Percentiles rank a stretch among this genome's conserved stretches.
phyloP scores from a whole-genome alignment of 2,329 filamentous ascomycete species.

The Aureobasidium sp. region DNA sequence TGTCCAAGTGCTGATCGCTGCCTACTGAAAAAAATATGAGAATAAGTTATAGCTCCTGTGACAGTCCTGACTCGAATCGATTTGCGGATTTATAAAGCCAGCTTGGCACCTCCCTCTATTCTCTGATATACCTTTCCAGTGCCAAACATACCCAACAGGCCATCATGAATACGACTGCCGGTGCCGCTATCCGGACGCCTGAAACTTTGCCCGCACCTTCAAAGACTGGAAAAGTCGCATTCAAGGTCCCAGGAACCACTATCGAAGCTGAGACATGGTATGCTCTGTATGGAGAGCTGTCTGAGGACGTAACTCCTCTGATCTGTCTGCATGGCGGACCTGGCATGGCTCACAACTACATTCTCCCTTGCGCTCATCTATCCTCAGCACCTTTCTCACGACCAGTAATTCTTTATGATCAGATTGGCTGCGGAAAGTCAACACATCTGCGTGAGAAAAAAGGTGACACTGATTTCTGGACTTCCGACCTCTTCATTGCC shows the following conservation, averaged over 20 bases:
- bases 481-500: constrained; percentile 38
- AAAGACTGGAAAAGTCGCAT: constrained; percentile 26
- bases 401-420: constrained; percentile 49
- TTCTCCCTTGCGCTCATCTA: constrained; percentile 33
- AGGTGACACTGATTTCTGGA: constrained; percentile 44
- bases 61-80: neutral
- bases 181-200: constrained; percentile 19
- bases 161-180: neutral
- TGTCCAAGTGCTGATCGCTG: constrained; percentile 13
- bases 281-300: constrained; percentile 32
- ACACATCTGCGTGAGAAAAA: constrained; percentile 43
- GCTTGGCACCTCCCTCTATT: neutral
- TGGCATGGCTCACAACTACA: constrained; percentile 35
- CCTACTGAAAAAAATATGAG: neutral
- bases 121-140: neutral
- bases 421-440: constrained; percentile 44
- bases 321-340: constrained; percentile 41
- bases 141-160: neutral
- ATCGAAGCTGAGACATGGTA: constrained; percentile 35
- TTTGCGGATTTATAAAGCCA: neutral
- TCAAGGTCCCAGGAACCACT: constrained; percentile 28
- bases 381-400: constrained; percentile 28
- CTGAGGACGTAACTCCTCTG: constrained; percentile 25
- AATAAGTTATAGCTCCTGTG: neutral
- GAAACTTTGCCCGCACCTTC: constrained; percentile 22